phyloP scores from a whole-genome alignment of 768 basidiomycete genomes.

The Lentinula raphanica region DNA sequence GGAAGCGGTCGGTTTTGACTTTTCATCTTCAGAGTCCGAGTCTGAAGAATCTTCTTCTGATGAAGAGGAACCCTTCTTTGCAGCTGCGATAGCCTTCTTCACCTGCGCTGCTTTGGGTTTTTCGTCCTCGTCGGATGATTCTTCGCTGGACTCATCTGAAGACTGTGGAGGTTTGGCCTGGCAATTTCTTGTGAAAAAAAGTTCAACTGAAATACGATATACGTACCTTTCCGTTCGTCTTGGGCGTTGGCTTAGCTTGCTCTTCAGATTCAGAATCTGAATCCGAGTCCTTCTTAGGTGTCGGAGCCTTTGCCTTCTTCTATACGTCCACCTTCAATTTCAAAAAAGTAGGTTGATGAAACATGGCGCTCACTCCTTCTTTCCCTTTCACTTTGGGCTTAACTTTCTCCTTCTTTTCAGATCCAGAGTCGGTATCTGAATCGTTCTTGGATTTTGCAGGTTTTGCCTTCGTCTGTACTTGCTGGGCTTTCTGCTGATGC shows the following conservation, averaged over 20 bases:
- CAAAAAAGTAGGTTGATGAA: too few relatives aligned
- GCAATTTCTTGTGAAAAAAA: constrained; percentile 16
- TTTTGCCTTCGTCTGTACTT: too few relatives aligned
- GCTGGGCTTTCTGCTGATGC: constrained; percentile 15
- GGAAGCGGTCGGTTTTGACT: constrained; percentile 12
- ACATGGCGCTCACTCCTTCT: too few relatives aligned
- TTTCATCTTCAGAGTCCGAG: constrained; percentile 15
- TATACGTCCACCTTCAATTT: too few relatives aligned
- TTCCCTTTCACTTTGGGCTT: constrained; percentile 12
- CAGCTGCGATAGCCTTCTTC: constrained; percentile 24
- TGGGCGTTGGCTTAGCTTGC: constrained; percentile 15
- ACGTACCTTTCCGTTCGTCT: constrained; percentile 12
- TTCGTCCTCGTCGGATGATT: constrained; percentile 44
- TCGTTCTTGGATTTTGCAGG: too few relatives aligned
- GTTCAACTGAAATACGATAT: constrained; percentile 12
- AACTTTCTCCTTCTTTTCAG: constrained; percentile 18
- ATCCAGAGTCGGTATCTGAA: constrained; percentile 16
- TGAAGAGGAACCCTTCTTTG: constrained; percentile 31
- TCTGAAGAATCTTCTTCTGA: constrained; percentile 17
- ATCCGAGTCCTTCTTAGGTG: too few relatives aligned
- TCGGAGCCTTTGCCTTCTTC: too few relatives aligned
- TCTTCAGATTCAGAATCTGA: constrained; percentile 16
- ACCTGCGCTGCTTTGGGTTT: constrained; percentile 52
- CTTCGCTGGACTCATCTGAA: constrained; percentile 20
- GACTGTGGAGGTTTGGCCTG: constrained; percentile 21